Base-by-base conservation (phyloP, 805 yeast species). In the Saccharomyces mikatae region DNA sequence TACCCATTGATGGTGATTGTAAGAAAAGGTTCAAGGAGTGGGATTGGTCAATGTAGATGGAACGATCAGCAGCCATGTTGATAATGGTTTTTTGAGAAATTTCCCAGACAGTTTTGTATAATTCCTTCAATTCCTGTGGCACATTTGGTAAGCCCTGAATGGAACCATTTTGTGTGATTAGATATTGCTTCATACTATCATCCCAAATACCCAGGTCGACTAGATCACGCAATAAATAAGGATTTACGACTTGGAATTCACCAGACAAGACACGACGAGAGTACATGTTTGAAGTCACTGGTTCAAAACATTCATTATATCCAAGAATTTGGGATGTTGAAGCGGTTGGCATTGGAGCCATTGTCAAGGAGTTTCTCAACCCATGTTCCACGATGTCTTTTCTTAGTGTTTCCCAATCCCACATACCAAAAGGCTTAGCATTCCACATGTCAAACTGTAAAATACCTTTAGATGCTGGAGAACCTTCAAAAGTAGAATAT, bases 271-370 rank as follows among this genome's bases (percentile, higher is more conserved):
- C 97, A 67, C 98, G 82, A 63, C 98, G 82, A 48, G 88, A 82
- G 72, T 90, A 92, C 64, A 92, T 83, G 73, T 92, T 92, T 22
- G 97, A 89, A 6, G 99, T 91, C 69, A 84, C 83, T 11, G 99
- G 98, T 71, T 92, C 99, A 70, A 92, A 92, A 72, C 97, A 91
- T 74, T 92, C 98, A 63, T 84, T 91, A 76, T 80, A 89, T 44
- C 97, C 98, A 52, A 92, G 76, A 51, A 92, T 91, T 74, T 90
- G 97, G 2, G 98, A 92, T 1, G 98, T 92, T 1, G 97, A 89
- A 1, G 98, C 98, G 17, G 98, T 92, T 47, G 98, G 98, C 98
- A 92, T 92, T 52, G 97, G 94, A 1, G 95, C 97, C 32, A 91
- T 87, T 17, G 91, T 70, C 54, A 92, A 73, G 4, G 97, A 92